Percentiles rank a stretch among this genome's conserved stretches.
These are phyloP conservation scores for Mortierella sp. DNA, from an alignment of 371 early-diverging fungal species.

Conservation along the genomic window DNA sequence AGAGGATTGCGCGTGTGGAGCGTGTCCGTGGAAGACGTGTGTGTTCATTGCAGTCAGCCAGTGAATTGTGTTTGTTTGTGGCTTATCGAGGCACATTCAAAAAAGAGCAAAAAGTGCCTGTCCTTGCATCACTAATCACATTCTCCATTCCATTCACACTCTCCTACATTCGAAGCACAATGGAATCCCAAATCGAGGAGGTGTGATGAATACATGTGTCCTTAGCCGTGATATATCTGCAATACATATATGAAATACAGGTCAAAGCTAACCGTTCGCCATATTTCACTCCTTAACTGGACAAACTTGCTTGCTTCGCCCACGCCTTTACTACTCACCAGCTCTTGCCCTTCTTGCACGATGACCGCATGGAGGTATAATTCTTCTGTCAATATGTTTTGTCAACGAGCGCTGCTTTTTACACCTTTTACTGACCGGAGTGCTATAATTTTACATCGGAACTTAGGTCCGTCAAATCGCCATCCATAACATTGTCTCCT, in stretches of 20 bases:
- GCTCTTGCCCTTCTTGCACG: conserved; percentile 54
- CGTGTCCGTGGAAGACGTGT: conserved; percentile 3
- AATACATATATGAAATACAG: no score
- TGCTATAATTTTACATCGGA: not conserved
- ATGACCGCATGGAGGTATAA: conserved; percentile 47
- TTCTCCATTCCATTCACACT: conserved; percentile 11
- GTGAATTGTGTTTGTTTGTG: conserved; percentile 23
- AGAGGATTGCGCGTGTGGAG: no score
- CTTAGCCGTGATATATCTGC: no score
- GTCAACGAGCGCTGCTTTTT: not conserved
- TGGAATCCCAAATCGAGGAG: conserved; percentile 52
- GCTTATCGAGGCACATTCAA: conserved; percentile 5
- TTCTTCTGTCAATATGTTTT: not conserved
- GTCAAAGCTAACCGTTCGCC: no score
- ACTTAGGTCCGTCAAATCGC: conserved; percentile 86
- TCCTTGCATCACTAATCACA: not conserved
- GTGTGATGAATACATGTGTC: conserved; percentile 9
- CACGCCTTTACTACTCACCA: conserved; percentile 5
- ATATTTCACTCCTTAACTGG: not conserved
- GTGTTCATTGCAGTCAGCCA: not conserved
- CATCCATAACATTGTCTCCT: conserved; percentile 79
- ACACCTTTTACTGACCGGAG: no score
- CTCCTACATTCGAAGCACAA: conserved; percentile 6
- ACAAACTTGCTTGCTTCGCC: conserved; percentile 25
- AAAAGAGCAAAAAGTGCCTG: no score